These are phyloP conservation scores for Aspergillus caelatus DNA, from an alignment of 2,329 filamentous ascomycete genomes.

Conservation along the genomic window DNA sequence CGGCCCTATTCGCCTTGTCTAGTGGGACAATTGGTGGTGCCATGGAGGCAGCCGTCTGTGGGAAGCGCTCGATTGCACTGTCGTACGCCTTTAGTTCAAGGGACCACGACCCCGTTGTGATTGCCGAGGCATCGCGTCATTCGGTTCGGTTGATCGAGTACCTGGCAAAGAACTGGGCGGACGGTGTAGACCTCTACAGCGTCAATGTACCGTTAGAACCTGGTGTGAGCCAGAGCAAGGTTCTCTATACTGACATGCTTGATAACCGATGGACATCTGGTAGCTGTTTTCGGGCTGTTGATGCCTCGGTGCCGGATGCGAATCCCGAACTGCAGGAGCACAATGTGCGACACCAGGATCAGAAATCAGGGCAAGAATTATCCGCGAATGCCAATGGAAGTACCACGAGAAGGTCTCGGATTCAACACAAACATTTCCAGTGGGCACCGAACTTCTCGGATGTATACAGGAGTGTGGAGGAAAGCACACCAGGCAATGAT, in stretches of 20 bases:
- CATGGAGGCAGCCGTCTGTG: slow-evolving; percentile 74
- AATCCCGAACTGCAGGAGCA: slow-evolving; percentile 69
- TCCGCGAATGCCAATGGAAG: slow-evolving; percentile 24
- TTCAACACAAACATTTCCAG: slow-evolving; percentile 86
- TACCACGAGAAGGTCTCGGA: slow-evolving; percentile 46
- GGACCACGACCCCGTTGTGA: slow-evolving; percentile 80
- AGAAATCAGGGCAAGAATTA: slow-evolving; percentile 36
- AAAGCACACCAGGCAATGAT: slow-evolving; percentile 79
- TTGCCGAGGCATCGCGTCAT: slow-evolving; percentile 74
- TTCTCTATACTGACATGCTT: slow-evolving; percentile 82
- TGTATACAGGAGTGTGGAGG: slow-evolving; percentile 84
- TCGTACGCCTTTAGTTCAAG: slow-evolving; percentile 87
- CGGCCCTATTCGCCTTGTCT: slow-evolving; percentile 75
- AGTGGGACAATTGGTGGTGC: slow-evolving; percentile 78
- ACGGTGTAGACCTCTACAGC: slow-evolving; percentile 79
- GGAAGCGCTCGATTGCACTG: slow-evolving; percentile 73
- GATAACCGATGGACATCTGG: slow-evolving; percentile 89
- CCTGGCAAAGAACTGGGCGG: slow-evolving; percentile 73
- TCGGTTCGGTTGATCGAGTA: slow-evolving; percentile 78
- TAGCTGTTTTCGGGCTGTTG: slow-evolving; percentile 82
- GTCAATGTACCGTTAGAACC: slow-evolving; percentile 88
- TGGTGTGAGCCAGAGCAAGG: slow-evolving; percentile 70
- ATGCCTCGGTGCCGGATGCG: slow-evolving; percentile 63
- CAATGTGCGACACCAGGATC: slow-evolving; percentile 68
- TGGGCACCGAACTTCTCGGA: slow-evolving; percentile 88